phyloP scores from a whole-genome alignment of 2,329 filamentous ascomycete genomes.

The Fusarium sp. region DNA sequence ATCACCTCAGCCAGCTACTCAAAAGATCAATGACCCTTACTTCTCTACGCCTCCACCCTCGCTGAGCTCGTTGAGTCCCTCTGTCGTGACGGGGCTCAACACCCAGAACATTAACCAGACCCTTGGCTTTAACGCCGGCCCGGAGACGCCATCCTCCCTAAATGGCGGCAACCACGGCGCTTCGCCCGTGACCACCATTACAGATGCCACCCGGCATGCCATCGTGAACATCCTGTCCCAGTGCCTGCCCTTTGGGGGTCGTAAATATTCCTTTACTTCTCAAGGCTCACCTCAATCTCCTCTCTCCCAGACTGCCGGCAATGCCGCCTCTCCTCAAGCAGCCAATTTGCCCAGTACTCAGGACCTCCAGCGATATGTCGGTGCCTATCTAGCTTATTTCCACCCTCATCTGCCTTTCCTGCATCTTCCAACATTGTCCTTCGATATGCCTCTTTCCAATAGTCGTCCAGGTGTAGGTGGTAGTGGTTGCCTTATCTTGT shows the following conservation, averaged over 20 bases:
- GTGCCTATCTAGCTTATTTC: constrained; percentile 90
- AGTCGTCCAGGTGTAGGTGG: constrained; percentile 74
- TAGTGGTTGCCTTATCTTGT: constrained; percentile 84
- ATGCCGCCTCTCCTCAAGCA: constrained; percentile 63
- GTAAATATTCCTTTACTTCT: constrained; percentile 72
- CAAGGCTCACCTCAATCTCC: constrained; percentile 66
- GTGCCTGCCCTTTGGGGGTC: constrained; percentile 65
- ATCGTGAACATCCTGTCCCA: constrained; percentile 70
- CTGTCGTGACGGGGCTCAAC: constrained; percentile 73
- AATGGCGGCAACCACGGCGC: constrained; percentile 70
- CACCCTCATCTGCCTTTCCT: constrained; percentile 96
- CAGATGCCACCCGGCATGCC: constrained; percentile 71
- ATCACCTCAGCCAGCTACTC: constrained; percentile 79
- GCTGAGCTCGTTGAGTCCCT: constrained; percentile 78
- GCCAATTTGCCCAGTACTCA: constrained; percentile 79
- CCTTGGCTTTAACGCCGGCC: constrained; percentile 71
- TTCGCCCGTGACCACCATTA: constrained; percentile 72
- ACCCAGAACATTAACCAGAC: constrained; percentile 72
- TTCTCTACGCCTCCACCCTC: constrained; percentile 82
- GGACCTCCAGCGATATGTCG: constrained; percentile 90
- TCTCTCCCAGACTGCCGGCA: constrained; percentile 59
- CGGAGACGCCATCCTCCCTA: constrained; percentile 79
- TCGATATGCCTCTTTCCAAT: constrained; percentile 79
- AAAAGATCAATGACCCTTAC: constrained; percentile 78
- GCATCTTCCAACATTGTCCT: constrained; percentile 90